Percentiles rank a stretch among this genome's conserved stretches.
These are phyloP conservation scores for Alternaria panax DNA, from an alignment of 2,329 filamentous ascomycete genomes.

Conservation along the genomic window DNA sequence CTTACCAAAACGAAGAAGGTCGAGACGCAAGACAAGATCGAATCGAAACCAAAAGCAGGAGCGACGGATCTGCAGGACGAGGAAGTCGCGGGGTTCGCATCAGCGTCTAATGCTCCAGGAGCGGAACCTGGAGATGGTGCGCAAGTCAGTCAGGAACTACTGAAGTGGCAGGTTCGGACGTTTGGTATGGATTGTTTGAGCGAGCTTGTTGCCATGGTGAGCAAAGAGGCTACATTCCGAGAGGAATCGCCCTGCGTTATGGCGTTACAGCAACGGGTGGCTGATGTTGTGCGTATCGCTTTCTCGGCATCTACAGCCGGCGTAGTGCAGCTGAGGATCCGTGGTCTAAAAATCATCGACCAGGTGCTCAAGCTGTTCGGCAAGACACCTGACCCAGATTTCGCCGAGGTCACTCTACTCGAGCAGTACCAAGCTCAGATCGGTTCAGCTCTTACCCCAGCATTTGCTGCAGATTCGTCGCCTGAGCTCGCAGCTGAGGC, in stretches of 20 bases:
- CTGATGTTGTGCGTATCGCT: slow-evolving; percentile 93
- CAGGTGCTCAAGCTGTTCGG: slow-evolving; percentile 94
- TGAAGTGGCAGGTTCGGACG: slow-evolving; percentile 94
- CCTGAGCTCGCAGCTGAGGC: slow-evolving; percentile 95
- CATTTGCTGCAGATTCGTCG: slow-evolving; percentile 94
- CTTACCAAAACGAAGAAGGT: slow-evolving; percentile 85
- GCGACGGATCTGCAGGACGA: slow-evolving; percentile 90
- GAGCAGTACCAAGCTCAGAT: slow-evolving; percentile 99
- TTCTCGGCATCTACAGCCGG: slow-evolving; percentile 96
- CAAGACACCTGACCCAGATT: slow-evolving; percentile 93
- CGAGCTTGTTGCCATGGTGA: slow-evolving; percentile 80
- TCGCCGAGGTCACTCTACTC: slow-evolving; percentile 92
- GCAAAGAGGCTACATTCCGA: slow-evolving; percentile 78
- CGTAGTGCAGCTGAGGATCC: slow-evolving; percentile 86
- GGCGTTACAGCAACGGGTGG: slow-evolving; percentile 81
- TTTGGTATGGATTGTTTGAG: slow-evolving; percentile 91
- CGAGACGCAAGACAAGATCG: slow-evolving; percentile 60
- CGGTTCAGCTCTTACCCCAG: slow-evolving; percentile 92
- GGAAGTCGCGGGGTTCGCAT: slow-evolving; percentile 93
- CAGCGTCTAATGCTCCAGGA: slow-evolving; percentile 66
- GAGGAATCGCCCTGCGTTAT: slow-evolving; percentile 79
- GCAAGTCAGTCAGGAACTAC: slow-evolving; percentile 74
- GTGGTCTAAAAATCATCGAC: slow-evolving; percentile 92
- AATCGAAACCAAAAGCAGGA: slow-evolving; percentile 57
- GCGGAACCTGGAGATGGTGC: slow-evolving; percentile 51